Base-by-base conservation (phyloP, 1,284 basidiomycete species). In the Mixia osmundae region DNA sequence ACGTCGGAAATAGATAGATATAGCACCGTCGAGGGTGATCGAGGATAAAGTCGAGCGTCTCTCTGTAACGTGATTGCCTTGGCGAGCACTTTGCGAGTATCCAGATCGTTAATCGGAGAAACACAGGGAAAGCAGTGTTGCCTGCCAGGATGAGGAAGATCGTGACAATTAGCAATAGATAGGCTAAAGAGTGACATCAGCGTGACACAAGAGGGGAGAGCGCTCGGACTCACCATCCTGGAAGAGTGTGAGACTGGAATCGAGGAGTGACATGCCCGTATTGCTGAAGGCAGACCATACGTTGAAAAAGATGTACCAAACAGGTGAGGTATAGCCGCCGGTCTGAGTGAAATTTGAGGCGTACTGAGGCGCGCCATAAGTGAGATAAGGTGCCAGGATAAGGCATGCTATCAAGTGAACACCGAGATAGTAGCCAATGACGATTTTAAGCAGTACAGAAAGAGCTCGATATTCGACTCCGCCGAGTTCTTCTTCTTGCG, bases 1-100 rank as follows among this genome's bases (percentile, higher is more conserved):
- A 78, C 0, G 80, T 74, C 0, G 89, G 89, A 50, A 97, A 95
- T 5, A 97, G 67, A 54, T 91, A 87, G 28, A 89, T 71, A 53
- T 82, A 95, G 59, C 89, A 65, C 41, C 87, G 69, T 18, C 87
- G 69, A n/a, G 89, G 89, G 51, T 95, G 89, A 52, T 95, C 85
- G 14, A 97, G 67, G 5, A 97, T 64, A 55, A 97, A 97, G 40
- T 73, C 72, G 2, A 91, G 61, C 0, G 83, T 83, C 57, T 91
- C 80, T 40, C 71, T 65, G 0, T 68, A 48, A 1, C 70, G 66
- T 7, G 36, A 28, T n/a, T 52, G 48, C 7, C 52, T 52, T 1
- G 71, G 69, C 12, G 74, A 66, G 11, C 69, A 38, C 50, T 75
- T 75, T 15, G 71, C 67, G 31, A 76, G 50, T 8, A 57, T 51